phyloP scores from a whole-genome alignment of 306 rosid species.

The Vigna angularis region DNA sequence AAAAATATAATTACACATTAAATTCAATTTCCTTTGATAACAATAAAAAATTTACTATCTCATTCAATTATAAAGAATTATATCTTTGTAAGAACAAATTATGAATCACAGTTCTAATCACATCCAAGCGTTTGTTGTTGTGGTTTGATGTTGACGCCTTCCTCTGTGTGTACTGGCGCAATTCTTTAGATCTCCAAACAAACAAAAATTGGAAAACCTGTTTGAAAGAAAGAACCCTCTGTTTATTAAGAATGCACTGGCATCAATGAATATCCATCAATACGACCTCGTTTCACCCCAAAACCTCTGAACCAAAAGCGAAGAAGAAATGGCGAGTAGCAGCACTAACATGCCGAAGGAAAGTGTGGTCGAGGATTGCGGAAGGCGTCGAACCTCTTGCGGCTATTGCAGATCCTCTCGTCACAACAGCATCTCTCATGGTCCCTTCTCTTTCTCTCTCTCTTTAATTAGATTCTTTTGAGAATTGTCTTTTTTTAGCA shows the following conservation, averaged over 20 bases:
- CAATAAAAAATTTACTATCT: no score
- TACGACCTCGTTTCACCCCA: constrained; percentile 46
- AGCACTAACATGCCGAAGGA: constrained; percentile 58
- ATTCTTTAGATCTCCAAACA: background rate
- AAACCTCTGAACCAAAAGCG: constrained; percentile 1
- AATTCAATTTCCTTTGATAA: no score
- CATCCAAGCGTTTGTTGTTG: background rate
- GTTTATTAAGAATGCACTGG: background rate
- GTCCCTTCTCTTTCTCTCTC: constrained; percentile 52
- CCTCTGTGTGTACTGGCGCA: background rate
- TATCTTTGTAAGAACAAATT: no score
- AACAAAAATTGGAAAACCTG: background rate
- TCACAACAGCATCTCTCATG: constrained; percentile 79
- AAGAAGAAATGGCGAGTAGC: constrained; percentile 67
- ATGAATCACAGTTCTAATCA: background rate
- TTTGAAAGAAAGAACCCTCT: background rate
- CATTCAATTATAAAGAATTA: no score
- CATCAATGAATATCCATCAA: background rate
- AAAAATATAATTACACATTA: no score
- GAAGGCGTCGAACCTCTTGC: constrained; percentile 68
- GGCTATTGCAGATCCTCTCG: constrained; percentile 83
- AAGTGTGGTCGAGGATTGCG: constrained; percentile 71
- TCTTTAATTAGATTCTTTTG: background rate
- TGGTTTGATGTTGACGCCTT: constrained; percentile 5
- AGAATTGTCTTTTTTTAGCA: background rate